Evolutionary conservation across 768 basidiomycete species (phyloP).

Genomic region (Pulveroboletus sp.): DNA sequence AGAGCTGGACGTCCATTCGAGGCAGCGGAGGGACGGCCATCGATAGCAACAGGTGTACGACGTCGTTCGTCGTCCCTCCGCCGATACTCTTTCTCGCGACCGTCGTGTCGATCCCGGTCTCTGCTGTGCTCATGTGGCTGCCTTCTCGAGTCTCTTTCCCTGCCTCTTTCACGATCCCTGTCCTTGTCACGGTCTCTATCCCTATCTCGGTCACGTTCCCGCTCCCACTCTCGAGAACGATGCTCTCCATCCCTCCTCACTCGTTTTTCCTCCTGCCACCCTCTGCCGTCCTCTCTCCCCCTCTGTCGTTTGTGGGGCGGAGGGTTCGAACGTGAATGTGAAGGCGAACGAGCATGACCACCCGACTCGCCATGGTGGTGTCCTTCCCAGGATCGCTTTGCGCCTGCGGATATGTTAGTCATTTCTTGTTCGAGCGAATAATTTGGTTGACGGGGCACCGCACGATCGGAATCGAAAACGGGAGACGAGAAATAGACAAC

Average conservation of each 20-base stretch:
- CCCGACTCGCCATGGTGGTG: constrained; percentile 35
- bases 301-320: constrained; percentile 48
- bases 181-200: constrained; percentile 34
- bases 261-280: constrained; percentile 60
- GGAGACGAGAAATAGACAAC: not conserved
- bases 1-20: constrained; percentile 20
- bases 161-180: constrained; percentile 32
- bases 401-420: constrained; percentile 83
- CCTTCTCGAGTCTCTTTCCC: constrained; percentile 36
- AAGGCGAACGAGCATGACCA: constrained; percentile 15
- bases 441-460: constrained; percentile 74
- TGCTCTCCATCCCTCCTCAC: constrained; percentile 33
- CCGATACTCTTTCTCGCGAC: constrained; percentile 23
- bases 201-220: constrained; percentile 3
- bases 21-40: constrained; percentile 5
- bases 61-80: constrained; percentile 31
- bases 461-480: constrained; percentile 49
- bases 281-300: constrained; percentile 49
- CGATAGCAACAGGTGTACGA: constrained; percentile 12
- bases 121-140: constrained; percentile 24
- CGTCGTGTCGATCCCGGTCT: constrained; percentile 28
- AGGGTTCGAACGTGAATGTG: constrained; percentile 4
- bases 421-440: constrained; percentile 37
- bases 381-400: constrained; percentile 76
- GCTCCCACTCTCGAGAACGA: constrained; percentile 35